Evolutionary conservation across 2,329 filamentous ascomycete genomes (phyloP).

Genomic region (Stagonosporopsis chrysanthemi): DNA sequence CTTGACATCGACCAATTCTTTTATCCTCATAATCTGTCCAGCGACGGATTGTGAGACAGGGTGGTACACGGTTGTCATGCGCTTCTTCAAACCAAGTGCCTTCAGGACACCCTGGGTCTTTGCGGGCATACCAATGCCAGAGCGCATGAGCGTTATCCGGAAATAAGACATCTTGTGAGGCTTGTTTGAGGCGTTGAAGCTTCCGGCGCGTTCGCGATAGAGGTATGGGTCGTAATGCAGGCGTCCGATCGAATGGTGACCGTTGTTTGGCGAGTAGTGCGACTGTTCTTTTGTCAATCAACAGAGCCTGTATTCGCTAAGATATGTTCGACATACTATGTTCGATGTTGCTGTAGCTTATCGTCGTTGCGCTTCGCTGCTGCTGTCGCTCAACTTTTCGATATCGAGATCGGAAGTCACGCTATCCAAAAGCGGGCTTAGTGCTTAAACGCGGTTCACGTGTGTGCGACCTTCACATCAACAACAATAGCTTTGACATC

Average conservation of each 20-base stretch:
- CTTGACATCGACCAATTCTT: constrained; percentile 84
- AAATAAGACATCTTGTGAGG: constrained; percentile 74
- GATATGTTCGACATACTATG: constrained; percentile 8
- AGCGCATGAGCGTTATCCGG: constrained; percentile 88
- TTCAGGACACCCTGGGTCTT: constrained; percentile 81
- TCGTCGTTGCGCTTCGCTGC: constrained; percentile 24
- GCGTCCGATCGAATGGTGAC: not conserved
- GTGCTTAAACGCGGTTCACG: constrained; percentile 19
- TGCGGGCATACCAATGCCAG: constrained; percentile 81
- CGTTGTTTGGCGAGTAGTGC: not conserved
- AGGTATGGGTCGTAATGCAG: constrained; percentile 2
- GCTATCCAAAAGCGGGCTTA: constrained; percentile 25
- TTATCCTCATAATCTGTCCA: constrained; percentile 92
- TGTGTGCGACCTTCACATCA: constrained; percentile 18
- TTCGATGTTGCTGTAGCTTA: constrained; percentile 7
- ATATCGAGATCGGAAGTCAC: constrained; percentile 18
- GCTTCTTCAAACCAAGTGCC: constrained; percentile 84
- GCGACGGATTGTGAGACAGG: constrained; percentile 81
- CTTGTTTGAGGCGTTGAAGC: constrained; percentile 1
- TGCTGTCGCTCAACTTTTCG: constrained; percentile 33
- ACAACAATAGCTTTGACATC: not conserved
- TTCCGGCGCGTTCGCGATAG: constrained; percentile 1
- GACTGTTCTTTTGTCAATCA: constrained; percentile 15
- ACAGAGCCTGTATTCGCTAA: not conserved
- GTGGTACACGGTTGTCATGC: constrained; percentile 88